Conservation (phyloP, 2,329 filamentous ascomycete genomes). For the Paraconiothyrium sp. region DNA sequence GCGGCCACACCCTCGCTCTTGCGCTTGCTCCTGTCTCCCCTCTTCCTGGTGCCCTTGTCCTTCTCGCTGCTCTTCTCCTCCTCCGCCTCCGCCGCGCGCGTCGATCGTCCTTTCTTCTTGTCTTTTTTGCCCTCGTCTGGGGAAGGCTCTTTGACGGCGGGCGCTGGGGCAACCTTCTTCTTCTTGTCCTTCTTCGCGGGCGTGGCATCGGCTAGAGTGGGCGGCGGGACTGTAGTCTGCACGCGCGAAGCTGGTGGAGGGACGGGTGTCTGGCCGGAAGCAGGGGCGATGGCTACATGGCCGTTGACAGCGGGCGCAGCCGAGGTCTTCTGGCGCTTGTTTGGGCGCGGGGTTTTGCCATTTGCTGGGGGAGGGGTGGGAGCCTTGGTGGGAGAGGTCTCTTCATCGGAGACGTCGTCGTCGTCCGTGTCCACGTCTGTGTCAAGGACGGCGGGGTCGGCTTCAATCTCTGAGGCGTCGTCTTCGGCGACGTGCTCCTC, state of each 20-base stretch:
- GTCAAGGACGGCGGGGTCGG: slow-evolving; percentile 45
- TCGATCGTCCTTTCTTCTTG: slow-evolving; percentile 42
- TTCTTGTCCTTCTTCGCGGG: slow-evolving; percentile 45
- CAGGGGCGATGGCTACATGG: slow-evolving; percentile 25
- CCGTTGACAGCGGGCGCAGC: slow-evolving; percentile 35
- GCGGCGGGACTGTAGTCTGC: slow-evolving; percentile 20
- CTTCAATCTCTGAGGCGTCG: slow-evolving; percentile 50
- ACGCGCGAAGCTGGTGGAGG: slow-evolving; percentile 31
- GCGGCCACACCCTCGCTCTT: slow-evolving; percentile 43
- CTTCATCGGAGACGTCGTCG: slow-evolving; percentile 41
- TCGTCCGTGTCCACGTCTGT: slow-evolving; percentile 56
- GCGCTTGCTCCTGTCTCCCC: slow-evolving; percentile 45
- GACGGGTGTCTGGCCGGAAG: slow-evolving; percentile 33
- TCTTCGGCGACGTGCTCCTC: slow-evolving; percentile 55
- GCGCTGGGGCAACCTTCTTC: slow-evolving; percentile 42
- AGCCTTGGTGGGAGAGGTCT: slow-evolving; percentile 45
- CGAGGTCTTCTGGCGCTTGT: slow-evolving; percentile 52
- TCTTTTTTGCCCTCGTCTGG: slow-evolving; percentile 46
- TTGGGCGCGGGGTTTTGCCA: slow-evolving; percentile 40
- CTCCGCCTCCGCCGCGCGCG: slow-evolving; percentile 43
- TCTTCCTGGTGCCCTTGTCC: slow-evolving; percentile 41
- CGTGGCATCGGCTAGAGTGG: slow-evolving; percentile 22
- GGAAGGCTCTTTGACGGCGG: slow-evolving; percentile 35
- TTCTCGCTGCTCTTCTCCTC: slow-evolving; percentile 24
- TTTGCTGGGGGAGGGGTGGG: slow-evolving; percentile 41